Evolutionary conservation across 371 early-diverging fungal genomes (phyloP).

Genomic region (Chytridium lagenaria): DNA sequence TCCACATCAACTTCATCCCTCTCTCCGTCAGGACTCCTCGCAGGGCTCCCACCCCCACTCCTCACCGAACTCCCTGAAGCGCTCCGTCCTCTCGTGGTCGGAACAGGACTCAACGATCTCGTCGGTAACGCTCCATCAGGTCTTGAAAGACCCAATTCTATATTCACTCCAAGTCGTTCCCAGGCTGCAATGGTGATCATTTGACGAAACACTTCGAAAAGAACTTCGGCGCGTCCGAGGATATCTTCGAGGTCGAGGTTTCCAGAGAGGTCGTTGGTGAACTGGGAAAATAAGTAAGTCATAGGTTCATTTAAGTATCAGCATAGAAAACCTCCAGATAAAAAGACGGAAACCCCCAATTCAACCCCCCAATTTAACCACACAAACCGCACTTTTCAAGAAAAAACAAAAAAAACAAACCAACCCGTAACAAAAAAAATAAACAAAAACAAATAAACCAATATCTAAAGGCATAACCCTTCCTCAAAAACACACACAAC

Average conservation of each 20-base stretch:
- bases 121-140: not conserved
- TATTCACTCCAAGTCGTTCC: slow-evolving; percentile 37
- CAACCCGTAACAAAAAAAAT: too few relatives aligned
- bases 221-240: slow-evolving; percentile 77
- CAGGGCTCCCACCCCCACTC: not conserved
- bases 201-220: slow-evolving; percentile 71
- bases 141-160: slow-evolving; percentile 28
- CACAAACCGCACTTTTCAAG: too few relatives aligned
- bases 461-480: too few relatives aligned
- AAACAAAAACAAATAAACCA: too few relatives aligned
- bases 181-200: slow-evolving; percentile 31
- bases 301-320: not conserved
- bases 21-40: not conserved
- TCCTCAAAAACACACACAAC: too few relatives aligned
- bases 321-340: too few relatives aligned
- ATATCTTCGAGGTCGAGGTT: slow-evolving; percentile 77
- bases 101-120: not conserved
- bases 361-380: too few relatives aligned
- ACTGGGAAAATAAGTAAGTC: slow-evolving; percentile 55
- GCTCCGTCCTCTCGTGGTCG: slow-evolving; percentile 12
- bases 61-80: not conserved
- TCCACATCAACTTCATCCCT: slow-evolving; percentile 32
- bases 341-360: too few relatives aligned
- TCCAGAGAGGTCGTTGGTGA: slow-evolving; percentile 83
- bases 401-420: too few relatives aligned